phyloP scores from a whole-genome alignment of 257 asterid genomes.

The Petunia secreta region DNA sequence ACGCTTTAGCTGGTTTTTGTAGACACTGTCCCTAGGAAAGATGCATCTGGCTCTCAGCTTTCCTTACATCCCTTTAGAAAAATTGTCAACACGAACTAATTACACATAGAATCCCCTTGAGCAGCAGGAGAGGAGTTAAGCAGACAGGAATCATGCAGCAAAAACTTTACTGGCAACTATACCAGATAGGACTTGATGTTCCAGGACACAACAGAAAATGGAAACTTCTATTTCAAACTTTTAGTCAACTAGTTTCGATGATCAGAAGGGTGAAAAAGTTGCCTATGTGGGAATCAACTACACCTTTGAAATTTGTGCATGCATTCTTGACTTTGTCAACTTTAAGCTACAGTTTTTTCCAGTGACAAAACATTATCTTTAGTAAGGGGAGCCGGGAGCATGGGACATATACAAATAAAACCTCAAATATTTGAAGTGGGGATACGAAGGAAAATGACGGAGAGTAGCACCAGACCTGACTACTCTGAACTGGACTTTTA shows the following conservation, averaged over 20 bases:
- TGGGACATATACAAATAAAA: background rate
- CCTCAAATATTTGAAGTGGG: background rate
- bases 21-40: too few species aligned
- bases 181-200: background rate
- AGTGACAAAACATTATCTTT: background rate
- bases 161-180: background rate
- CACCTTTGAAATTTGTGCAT: background rate
- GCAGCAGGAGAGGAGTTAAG: background rate
- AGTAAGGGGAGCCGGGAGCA: background rate
- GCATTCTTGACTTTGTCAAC: background rate
- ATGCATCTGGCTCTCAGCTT: too few species aligned
- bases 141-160: background rate
- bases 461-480: slow-evolving; percentile 15
- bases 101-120: background rate
- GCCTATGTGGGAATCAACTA: background rate
- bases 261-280: slow-evolving; percentile 2
- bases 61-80: too few species aligned
- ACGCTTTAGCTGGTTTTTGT: too few species aligned
- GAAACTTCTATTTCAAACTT: background rate
- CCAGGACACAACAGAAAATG: background rate
- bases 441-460: background rate
- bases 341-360: background rate
- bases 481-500: slow-evolving; percentile 25
- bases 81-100: background rate
- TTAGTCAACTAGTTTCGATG: background rate